Evolutionary conservation across 139 green algal genomes (phyloP).

Genomic region (Yamagishiella unicocca): DNA sequence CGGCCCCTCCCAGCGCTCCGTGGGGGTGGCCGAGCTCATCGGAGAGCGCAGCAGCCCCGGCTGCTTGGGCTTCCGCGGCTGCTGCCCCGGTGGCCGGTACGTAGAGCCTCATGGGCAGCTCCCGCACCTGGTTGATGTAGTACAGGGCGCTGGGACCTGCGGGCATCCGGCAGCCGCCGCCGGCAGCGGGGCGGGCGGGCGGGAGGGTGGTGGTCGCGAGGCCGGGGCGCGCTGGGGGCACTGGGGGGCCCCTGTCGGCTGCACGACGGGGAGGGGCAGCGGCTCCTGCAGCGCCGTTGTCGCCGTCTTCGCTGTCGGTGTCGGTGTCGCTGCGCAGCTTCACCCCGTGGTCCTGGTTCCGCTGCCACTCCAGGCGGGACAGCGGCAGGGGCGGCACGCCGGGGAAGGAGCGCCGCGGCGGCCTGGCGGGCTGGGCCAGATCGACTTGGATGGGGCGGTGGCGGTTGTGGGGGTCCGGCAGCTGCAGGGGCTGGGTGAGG

Average conservation of each 20-base stretch:
- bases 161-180: neutral
- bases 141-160: slow-evolving; percentile 24
- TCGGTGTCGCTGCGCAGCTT: neutral
- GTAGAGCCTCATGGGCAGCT: slow-evolving; percentile 20
- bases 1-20: neutral
- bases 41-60: neutral
- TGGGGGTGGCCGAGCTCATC: neutral
- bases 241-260: no score
- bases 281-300: neutral
- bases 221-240: no score
- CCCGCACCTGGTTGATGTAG: slow-evolving; percentile 19
- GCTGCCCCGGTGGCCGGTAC: neutral
- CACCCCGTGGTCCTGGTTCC: slow-evolving; percentile 7
- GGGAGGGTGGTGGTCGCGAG: neutral
- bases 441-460: neutral
- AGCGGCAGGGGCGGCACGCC: slow-evolving; percentile 13
- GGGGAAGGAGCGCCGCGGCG: slow-evolving; percentile 10
- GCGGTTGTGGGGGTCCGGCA: slow-evolving; percentile 10
- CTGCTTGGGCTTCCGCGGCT: neutral
- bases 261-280: neutral
- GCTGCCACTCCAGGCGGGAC: slow-evolving; percentile 3
- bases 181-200: no score
- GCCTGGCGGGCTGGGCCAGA: neutral
- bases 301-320: neutral
- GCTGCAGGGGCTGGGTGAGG: neutral